Evolutionary conservation across 306 rosid species (phyloP), one percentile per base, ranked within the genome.

Genomic region (Castanea crenata): DNA sequence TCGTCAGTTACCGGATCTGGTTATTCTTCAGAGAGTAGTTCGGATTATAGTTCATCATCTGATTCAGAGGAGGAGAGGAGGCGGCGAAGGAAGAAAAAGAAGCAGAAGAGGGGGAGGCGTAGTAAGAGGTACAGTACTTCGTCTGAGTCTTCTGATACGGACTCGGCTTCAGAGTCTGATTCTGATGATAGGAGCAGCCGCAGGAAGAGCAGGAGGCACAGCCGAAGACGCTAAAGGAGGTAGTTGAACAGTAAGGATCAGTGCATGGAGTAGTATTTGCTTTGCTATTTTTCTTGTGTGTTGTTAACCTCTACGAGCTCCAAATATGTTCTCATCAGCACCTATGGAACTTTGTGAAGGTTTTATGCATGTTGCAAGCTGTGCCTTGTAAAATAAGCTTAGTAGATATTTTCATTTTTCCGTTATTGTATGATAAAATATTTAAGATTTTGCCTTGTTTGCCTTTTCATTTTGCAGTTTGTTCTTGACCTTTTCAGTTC

Each of bases 51-150:
- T 62, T 90, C 97, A 35, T 94, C 94, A 6, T 86, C 99, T 75
- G 99, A 91, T 80, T 95, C 98, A 5, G 97, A 89, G 83, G 91
- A 87, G 59, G 97, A 91, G 85, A 90, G 94, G 81, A 84, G 88
- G 79, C 81, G 78, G 51, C 81, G 81, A 80, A 92, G 86, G 90
- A 89, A 71, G 90, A 88, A 86, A 83, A 92, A 92, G 89, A 86
- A 88, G 92, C 93, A 85, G 85, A 88, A 87, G 83, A 81, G 85
- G 81, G 85, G 76, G 74, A 86, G 90, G 74, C 87, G 84, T 41
- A 90, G 84, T 41, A 90, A 79, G 82, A 92, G 90, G 87, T 76
- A 87, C 83, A 85, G 91, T 72, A 83, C 94, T 35, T 92, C 97
- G 34, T 92, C 98, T 3, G 98, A 92, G 71, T 94, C 97, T 55